Base-by-base conservation (phyloP, 345 rosid genomes). In the Angophora floribunda region DNA sequence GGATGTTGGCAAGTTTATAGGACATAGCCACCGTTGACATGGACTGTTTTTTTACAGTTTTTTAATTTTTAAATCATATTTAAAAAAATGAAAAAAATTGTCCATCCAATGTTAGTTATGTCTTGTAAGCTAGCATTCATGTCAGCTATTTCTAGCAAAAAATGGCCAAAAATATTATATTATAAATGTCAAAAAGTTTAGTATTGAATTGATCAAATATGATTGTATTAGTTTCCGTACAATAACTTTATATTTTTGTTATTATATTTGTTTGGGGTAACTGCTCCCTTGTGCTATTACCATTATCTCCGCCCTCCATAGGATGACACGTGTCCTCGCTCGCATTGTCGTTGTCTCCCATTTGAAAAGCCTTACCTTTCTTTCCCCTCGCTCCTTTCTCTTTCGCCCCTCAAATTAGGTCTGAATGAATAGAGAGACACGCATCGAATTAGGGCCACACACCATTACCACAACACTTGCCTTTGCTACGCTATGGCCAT, bases 41-140 rank as follows among this genome's bases (percentile, higher is more conserved):
- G 22, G 79, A 67, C 3, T 15, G 26, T 61, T 26, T 26, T 26
- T 59, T 26, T 59, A 59, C 6, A 4, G 1, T 57, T 19, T 53
- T 53, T 53, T 55, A 1, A 8, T 49, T 7, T 22, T 22, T 1
- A 24, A 59, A 59, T 59, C 24, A 59, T 2, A 10, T 26, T 59
- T 59, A 4, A 0, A 26, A 26, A 59, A 59, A 2, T 50, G 0
- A 5, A 32, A 67, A 28, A 16, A 16, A 32, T 16, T 2, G 8
- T 32, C 22, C 4, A 67, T 9, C 15, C 4, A 32, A 1, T 11
- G 32, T 0, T 16, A 1, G 8, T 6, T 1, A 67, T 16, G 5
- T 22, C 16, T 32, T 22, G 13, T 32, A 0, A 7, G 13, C 5
- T 2, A 0, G 16, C 15, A 9, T 32, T 3, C 19, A 32, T 1